Percentiles rank a stretch among this genome's conserved stretches.
These are phyloP conservation scores for Suillus bovinus DNA, from an alignment of 768 basidiomycete genomes.

Conservation along the genomic window DNA sequence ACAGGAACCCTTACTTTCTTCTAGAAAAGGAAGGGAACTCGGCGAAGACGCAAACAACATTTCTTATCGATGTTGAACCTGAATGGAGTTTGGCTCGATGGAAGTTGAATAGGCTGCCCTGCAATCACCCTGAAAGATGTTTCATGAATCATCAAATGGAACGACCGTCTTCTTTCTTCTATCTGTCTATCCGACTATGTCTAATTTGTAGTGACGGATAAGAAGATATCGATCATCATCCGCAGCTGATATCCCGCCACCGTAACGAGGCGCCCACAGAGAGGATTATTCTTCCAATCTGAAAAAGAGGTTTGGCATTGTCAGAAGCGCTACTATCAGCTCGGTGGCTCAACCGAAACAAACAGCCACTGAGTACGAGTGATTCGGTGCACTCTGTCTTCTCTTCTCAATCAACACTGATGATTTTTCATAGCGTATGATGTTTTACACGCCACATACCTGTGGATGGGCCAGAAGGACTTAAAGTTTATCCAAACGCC, in stretches of 20 bases:
- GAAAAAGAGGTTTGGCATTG: neutral
- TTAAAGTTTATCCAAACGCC: neutral
- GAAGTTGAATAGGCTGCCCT: neutral
- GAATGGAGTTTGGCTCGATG: neutral
- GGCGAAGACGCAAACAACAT: neutral
- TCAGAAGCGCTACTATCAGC: neutral
- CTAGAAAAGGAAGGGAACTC: neutral
- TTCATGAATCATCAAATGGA: neutral
- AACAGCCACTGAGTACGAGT: neutral
- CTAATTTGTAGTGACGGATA: neutral
- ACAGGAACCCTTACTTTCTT: neutral
- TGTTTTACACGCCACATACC: neutral
- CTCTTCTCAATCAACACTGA: neutral
- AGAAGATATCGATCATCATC: neutral
- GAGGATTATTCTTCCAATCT: neutral
- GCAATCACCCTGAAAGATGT: neutral
- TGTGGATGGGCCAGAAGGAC: neutral
- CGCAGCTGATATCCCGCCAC: neutral
- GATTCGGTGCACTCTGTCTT: neutral
- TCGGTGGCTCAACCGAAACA: neutral
- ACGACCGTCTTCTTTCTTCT: neutral
- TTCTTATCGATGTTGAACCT: neutral
- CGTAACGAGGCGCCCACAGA: neutral
- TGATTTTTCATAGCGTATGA: neutral
- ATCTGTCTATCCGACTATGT: neutral